A percentile compares a stretch with the other conserved stretches of the same genome.
phyloP scores from a whole-genome alignment of 225 moss, liverwort and hornwort genomes.

The Climacium dendroides region DNA sequence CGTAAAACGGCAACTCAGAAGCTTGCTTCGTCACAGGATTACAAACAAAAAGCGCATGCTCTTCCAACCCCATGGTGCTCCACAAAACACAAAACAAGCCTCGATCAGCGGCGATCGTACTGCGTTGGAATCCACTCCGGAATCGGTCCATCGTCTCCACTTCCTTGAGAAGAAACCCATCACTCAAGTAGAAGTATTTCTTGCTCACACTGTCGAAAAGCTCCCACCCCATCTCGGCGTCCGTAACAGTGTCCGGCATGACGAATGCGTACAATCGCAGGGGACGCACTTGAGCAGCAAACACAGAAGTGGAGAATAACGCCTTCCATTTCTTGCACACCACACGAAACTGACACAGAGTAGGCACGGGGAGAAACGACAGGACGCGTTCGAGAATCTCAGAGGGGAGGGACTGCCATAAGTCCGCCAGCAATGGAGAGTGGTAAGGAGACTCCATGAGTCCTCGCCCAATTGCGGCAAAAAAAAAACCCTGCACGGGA shows the following conservation, averaged over 20 bases:
- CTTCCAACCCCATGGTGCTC: slow-evolving; percentile 27
- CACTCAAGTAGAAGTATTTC: slow-evolving; percentile 9
- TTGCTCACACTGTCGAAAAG: slow-evolving; percentile 4
- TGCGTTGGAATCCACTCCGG: slow-evolving; percentile 14
- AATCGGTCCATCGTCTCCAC: slow-evolving; percentile 25
- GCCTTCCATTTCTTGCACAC: slow-evolving; percentile 32
- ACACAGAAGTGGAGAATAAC: background rate
- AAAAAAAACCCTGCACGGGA: background rate
- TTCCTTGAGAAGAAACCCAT: slow-evolving; percentile 17
- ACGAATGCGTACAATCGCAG: slow-evolving; percentile 3
- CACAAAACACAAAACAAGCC: slow-evolving; percentile 23
- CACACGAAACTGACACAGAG: slow-evolving; percentile 11
- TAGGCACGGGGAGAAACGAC: slow-evolving; percentile 14
- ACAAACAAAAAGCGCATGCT: slow-evolving; percentile 23
- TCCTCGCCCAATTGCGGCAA: background rate
- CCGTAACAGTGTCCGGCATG: slow-evolving; percentile 23
- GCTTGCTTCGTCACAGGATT: slow-evolving; percentile 18
- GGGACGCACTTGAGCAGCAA: background rate
- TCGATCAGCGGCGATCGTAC: slow-evolving; percentile 21
- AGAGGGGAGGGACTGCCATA: slow-evolving; percentile 4
- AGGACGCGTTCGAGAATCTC: slow-evolving; percentile 29
- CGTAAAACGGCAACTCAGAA: slow-evolving; percentile 10
- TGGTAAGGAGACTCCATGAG: background rate
- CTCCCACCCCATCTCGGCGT: slow-evolving; percentile 24
- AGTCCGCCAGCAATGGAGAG: background rate